Evolutionary conservation across 1,284 basidiomycete species (phyloP).

Genomic region (Cystobasidium slooffiae): DNA sequence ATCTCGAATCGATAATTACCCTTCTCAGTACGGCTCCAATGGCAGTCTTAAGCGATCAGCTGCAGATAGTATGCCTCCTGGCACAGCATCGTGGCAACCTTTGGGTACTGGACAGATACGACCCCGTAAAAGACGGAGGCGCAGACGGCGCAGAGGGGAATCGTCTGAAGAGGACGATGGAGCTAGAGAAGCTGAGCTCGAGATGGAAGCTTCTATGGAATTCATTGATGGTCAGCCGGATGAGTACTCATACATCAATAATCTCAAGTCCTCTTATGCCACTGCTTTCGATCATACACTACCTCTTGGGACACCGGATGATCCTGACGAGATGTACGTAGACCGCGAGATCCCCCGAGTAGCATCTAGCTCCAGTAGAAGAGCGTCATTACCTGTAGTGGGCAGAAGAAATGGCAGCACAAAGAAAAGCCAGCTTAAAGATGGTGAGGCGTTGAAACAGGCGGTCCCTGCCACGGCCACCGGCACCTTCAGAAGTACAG

Average conservation of each 20-base stretch:
- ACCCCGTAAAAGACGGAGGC: conserved; percentile 21
- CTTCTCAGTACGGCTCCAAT: neutral
- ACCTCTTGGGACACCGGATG: conserved; percentile 17
- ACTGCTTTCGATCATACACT: conserved; percentile 12
- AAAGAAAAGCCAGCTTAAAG: neutral
- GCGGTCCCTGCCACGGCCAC: neutral
- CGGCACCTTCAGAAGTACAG: neutral
- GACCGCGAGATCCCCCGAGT: conserved; percentile 9
- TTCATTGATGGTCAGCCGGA: conserved; percentile 32
- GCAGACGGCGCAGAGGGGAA: conserved; percentile 14
- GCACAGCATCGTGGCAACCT: neutral
- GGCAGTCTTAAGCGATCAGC: neutral
- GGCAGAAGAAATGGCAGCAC: neutral
- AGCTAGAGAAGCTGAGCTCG: conserved; percentile 12
- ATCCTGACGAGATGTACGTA: conserved; percentile 30
- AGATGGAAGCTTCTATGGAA: conserved; percentile 39
- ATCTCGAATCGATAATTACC: neutral
- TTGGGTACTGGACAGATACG: conserved; percentile 13
- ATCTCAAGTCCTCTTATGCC: conserved; percentile 18
- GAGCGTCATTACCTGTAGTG: neutral
- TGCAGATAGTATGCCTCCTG: neutral
- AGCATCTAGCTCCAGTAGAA: neutral
- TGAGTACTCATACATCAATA: conserved; percentile 7
- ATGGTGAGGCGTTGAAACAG: neutral
- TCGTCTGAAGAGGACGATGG: conserved; percentile 39